Evolutionary conservation across 139 green algal genomes (phyloP), one percentile per base, ranked within the genome.

Genomic region (Chlamydomonas incerta): DNA sequence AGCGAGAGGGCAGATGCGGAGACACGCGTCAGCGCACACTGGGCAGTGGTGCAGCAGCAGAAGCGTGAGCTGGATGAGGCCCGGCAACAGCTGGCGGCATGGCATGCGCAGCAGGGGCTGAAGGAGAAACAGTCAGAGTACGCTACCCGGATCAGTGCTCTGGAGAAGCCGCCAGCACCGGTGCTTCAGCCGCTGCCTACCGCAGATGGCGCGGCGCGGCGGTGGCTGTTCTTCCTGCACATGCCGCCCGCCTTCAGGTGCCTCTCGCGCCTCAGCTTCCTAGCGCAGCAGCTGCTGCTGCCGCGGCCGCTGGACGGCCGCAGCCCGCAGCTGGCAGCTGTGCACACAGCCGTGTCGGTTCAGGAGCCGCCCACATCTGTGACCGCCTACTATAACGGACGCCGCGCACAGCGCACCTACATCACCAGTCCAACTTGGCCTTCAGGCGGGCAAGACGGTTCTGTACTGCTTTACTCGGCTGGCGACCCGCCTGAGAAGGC

Each of bases 221-320:
- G 26, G 33, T 92, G 89, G 91, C 74, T 94, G 6, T 93, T 93
- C 80, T 92, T 92, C 79, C 76, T 93, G 55, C 72, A 92, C 80
- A 94, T 91, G 89, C 89, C 88, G 20, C 69, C 82, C 0, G 37
- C 88, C 57, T 70, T 94, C 57, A 75, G 88, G 18, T 35, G 79
- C 34, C 88, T 94, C 57, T 87, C 87, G 13, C 69, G 87, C 4
- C 26, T 50, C 34, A 87, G 57, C 58, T 92, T 92, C 87, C 72
- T 93, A 41, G 91, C 87, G 1, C 87, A 93, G 87, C 87, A 93
- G 75, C 46, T 89, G 86, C 88, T 93, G 74, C 83, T 93, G 46
- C 91, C 91, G 2, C 79, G n/a, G 33, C 80, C 80, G 24, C 33
- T 26, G 14, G 67, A 26, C 50, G 5, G 3, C 17, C 26, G 46